These are phyloP conservation scores for Auxenochlorella protothecoides DNA, from an alignment of 139 green algal genomes.

Conservation along the genomic window DNA sequence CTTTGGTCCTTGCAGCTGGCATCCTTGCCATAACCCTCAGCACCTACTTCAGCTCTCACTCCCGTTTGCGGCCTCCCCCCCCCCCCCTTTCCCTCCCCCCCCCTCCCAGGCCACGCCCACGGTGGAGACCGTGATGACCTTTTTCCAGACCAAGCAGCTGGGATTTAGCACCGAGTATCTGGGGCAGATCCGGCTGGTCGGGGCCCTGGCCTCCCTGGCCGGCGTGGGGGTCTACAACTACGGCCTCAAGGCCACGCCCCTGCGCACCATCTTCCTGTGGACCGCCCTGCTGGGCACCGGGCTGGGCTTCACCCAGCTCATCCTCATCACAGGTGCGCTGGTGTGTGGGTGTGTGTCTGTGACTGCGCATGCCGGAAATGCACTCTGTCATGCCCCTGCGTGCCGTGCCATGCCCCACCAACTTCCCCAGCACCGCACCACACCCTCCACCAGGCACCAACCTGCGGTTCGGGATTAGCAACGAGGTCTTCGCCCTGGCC, in stretches of 20 bases:
- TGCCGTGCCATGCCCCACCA: no score
- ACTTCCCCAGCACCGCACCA: no score
- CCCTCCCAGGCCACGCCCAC: slow-evolving; percentile 59
- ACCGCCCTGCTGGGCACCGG: slow-evolving; percentile 54
- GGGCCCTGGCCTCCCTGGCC: slow-evolving; percentile 55
- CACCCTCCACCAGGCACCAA: slow-evolving; percentile 33
- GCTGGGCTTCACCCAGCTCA: slow-evolving; percentile 76
- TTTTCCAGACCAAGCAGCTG: slow-evolving; percentile 69
- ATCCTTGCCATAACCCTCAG: no score
- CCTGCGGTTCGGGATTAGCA: slow-evolving; percentile 43
- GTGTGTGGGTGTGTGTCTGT: background rate
- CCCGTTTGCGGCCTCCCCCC: background rate
- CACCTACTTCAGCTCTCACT: no score
- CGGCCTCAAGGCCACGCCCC: slow-evolving; percentile 50
- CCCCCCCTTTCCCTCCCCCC: background rate
- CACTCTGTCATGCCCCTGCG: no score
- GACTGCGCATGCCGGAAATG: no score
- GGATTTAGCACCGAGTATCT: slow-evolving; percentile 79
- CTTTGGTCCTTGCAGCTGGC: no score
- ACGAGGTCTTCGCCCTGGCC: slow-evolving; percentile 86
- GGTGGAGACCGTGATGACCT: slow-evolving; percentile 67
- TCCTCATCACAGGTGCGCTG: slow-evolving; percentile 46
- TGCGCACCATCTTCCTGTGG: slow-evolving; percentile 63
- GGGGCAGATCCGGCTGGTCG: slow-evolving; percentile 76
- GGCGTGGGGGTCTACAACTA: slow-evolving; percentile 70